Evolutionary conservation across 345 rosid genomes (phyloP).

Genomic region (Raphanus sativus): DNA sequence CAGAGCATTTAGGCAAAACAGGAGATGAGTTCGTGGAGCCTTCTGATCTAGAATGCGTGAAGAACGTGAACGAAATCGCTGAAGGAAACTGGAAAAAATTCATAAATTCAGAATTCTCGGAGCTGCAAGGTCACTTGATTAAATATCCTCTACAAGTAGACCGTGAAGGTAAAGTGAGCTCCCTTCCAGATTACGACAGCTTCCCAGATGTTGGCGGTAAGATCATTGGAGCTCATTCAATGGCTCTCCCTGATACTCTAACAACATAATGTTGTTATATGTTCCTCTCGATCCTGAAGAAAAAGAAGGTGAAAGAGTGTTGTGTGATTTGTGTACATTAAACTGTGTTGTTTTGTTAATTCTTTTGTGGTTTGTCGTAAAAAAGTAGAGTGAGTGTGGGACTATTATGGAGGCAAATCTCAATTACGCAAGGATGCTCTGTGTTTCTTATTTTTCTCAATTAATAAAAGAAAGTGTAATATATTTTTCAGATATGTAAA

Average conservation of each 20-base stretch:
- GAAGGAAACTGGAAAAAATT: constrained; percentile 67
- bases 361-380: constrained; percentile 25
- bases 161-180: constrained; percentile 52
- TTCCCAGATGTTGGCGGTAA: constrained; percentile 95
- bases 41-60: constrained; percentile 59
- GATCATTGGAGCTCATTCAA: constrained; percentile 59
- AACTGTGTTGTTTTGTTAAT: constrained; percentile 28
- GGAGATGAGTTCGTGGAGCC: constrained; percentile 51
- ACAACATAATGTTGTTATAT: constrained; percentile 51
- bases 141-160: constrained; percentile 70
- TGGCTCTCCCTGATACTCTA: constrained; percentile 59
- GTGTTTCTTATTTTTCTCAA: not conserved
- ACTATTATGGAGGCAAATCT: constrained; percentile 7
- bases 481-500: not conserved
- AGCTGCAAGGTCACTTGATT: constrained; percentile 81
- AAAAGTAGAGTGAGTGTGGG: not conserved
- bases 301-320: constrained; percentile 17
- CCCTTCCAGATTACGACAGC: constrained; percentile 57
- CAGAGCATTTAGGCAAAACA: constrained; percentile 72
- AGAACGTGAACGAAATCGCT: constrained; percentile 55
- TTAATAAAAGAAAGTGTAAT: not conserved
- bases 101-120: constrained; percentile 32
- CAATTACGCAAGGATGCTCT: not conserved
- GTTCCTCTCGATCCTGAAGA: constrained; percentile 22
- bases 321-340: constrained; percentile 37